These are phyloP conservation scores for Tolypocladium ovalisporum DNA, from an alignment of 2,329 filamentous ascomycete genomes.

Conservation along the genomic window DNA sequence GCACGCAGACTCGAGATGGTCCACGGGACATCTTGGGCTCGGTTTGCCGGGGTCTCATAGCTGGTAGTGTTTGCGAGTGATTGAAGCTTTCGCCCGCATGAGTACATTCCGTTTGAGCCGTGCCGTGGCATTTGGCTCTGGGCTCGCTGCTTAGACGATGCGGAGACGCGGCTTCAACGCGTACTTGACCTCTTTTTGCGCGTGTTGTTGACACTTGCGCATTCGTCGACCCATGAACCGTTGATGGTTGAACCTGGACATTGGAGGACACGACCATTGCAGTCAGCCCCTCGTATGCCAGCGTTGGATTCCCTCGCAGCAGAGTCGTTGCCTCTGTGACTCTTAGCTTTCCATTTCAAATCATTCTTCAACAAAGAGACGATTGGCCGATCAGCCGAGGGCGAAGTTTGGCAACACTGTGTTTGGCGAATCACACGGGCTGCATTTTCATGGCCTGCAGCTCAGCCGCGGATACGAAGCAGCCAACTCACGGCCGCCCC, in stretches of 20 bases:
- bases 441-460: background rate
- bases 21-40: background rate
- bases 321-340: background rate
- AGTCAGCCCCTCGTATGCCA: background rate
- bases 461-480: constrained; percentile 3
- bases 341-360: background rate
- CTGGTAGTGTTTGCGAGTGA: background rate
- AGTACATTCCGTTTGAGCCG: background rate
- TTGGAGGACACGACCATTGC: background rate
- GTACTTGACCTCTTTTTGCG: background rate
- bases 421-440: background rate
- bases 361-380: background rate
- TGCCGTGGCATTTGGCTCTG: background rate
- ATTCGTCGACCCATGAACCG: no score
- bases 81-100: background rate
- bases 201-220: background rate
- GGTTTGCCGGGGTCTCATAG: background rate
- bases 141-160: background rate
- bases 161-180: background rate
- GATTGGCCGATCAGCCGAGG: background rate
- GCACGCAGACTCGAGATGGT: background rate
- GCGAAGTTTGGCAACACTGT: no score
- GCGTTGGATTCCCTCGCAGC: background rate
- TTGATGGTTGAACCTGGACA: background rate
- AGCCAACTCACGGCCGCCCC: background rate